phyloP scores from a whole-genome alignment of 1,284 basidiomycete genomes.

The Fomitopsis pinicola region DNA sequence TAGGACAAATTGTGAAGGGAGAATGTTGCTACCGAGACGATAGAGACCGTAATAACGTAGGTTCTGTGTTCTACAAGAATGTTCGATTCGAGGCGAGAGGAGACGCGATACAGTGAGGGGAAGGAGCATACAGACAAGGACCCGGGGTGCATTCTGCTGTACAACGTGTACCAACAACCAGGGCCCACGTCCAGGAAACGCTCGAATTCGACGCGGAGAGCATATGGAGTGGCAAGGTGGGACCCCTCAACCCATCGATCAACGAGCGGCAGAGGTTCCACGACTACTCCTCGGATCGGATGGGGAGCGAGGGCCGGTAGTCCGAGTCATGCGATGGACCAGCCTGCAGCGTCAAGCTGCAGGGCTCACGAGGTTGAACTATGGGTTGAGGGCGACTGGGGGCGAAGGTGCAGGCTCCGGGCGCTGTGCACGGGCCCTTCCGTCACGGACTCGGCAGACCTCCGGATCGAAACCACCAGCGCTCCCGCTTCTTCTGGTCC shows the following conservation, averaged over 20 bases:
- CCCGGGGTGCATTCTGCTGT: slow-evolving; percentile 2
- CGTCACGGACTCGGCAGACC: slow-evolving; percentile 13
- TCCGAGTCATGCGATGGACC: slow-evolving; percentile 22
- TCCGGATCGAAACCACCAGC: slow-evolving; percentile 8
- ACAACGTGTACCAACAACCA: neutral
- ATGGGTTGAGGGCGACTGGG: slow-evolving; percentile 7
- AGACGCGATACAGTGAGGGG: slow-evolving; percentile 7
- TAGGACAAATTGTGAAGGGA: slow-evolving; percentile 2
- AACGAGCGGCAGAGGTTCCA: slow-evolving; percentile 29
- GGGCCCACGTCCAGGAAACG: slow-evolving; percentile 1
- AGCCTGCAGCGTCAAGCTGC: slow-evolving; percentile 43
- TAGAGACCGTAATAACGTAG: slow-evolving; percentile 16
- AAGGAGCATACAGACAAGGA: neutral
- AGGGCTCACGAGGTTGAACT: slow-evolving; percentile 29
- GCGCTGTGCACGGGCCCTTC: slow-evolving; percentile 20
- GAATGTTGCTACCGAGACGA: slow-evolving; percentile 1
- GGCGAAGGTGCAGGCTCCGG: slow-evolving; percentile 19
- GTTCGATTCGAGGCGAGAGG: slow-evolving; percentile 7
- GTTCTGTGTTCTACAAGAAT: slow-evolving; percentile 19
- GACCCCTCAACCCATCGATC: slow-evolving; percentile 30
- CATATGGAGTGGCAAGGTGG: slow-evolving; percentile 9
- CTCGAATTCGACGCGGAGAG: slow-evolving; percentile 6
- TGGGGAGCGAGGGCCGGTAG: slow-evolving; percentile 5
- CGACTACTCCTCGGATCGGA: slow-evolving; percentile 19
- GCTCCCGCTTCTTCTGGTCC: slow-evolving; percentile 10